Percentiles rank a stretch among this genome's conserved stretches.
Evolutionary conservation across 441 rosid genomes (phyloP).

Genomic region (Populus hybrid): DNA sequence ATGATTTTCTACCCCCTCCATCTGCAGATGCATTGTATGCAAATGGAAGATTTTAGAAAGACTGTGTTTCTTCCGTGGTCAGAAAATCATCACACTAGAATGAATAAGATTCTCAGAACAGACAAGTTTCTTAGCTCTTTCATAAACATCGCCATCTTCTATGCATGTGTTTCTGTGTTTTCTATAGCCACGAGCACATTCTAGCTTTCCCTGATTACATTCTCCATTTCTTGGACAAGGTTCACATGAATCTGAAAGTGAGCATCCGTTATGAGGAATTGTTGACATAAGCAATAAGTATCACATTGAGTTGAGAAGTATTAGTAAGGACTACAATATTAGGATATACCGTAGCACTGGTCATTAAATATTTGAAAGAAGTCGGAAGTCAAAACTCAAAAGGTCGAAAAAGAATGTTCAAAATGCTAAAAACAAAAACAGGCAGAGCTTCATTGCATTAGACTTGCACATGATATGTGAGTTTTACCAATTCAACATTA

Average conservation of each 20-base stretch:
- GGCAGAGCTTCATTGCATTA: background rate
- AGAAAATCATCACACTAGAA: conserved; percentile 27
- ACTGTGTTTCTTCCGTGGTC: background rate
- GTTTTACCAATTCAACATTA: background rate
- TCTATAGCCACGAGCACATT: conserved; percentile 62
- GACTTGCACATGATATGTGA: background rate
- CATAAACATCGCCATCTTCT: conserved; percentile 75
- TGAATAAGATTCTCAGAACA: conserved; percentile 35
- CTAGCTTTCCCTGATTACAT: conserved; percentile 51
- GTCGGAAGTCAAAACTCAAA: background rate
- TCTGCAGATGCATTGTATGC: conserved; percentile 44
- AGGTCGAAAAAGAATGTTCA: background rate
- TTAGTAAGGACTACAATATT: background rate
- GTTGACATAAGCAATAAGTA: background rate
- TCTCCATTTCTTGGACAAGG: conserved; percentile 70
- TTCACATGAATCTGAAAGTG: conserved; percentile 59
- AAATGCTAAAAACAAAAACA: background rate
- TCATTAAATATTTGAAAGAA: background rate
- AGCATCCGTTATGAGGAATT: conserved; percentile 1
- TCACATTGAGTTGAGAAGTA: background rate
- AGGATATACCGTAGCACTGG: background rate
- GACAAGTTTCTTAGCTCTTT: conserved; percentile 78
- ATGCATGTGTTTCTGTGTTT: conserved; percentile 54
- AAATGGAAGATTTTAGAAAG: conserved; percentile 19
- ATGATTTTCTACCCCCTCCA: conserved; percentile 51